Evolutionary conservation across 2,329 filamentous ascomycete genomes (phyloP).

Genomic region (Botrytis pseudocinerea): DNA sequence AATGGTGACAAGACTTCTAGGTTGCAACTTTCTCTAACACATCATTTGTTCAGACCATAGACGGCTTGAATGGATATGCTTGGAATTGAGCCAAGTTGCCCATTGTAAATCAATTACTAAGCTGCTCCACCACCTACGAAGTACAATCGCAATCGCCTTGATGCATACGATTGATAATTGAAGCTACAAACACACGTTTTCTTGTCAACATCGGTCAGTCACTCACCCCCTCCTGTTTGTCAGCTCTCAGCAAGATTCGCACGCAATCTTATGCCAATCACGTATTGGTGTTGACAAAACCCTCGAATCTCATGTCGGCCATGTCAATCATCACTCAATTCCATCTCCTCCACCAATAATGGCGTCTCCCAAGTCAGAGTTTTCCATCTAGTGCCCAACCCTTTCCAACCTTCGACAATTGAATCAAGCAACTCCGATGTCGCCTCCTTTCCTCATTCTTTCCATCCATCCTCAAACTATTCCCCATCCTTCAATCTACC

Average conservation of each 20-base stretch:
- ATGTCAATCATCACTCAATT: not conserved
- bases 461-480: not conserved
- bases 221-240: not conserved
- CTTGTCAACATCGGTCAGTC: not conserved
- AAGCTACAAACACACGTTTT: not conserved
- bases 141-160: not conserved
- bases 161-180: not conserved
- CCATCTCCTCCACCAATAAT: not conserved
- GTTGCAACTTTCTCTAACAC: not conserved
- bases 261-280: not conserved
- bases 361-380: not conserved
- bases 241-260: not conserved
- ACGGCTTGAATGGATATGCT: not conserved
- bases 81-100: not conserved
- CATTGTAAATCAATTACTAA: not conserved
- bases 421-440: conserved; percentile 12
- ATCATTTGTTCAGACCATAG: not conserved
- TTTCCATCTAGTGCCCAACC: not conserved
- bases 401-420: not conserved
- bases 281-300: not conserved
- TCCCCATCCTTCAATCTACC: conserved; percentile 1
- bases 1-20: conserved; percentile 4
- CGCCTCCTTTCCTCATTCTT: conserved; percentile 5
- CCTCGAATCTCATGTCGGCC: not conserved
- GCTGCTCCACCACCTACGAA: not conserved